These are phyloP conservation scores for Batkoa obscura DNA, from an alignment of 371 early-diverging fungal species.

Conservation along the genomic window DNA sequence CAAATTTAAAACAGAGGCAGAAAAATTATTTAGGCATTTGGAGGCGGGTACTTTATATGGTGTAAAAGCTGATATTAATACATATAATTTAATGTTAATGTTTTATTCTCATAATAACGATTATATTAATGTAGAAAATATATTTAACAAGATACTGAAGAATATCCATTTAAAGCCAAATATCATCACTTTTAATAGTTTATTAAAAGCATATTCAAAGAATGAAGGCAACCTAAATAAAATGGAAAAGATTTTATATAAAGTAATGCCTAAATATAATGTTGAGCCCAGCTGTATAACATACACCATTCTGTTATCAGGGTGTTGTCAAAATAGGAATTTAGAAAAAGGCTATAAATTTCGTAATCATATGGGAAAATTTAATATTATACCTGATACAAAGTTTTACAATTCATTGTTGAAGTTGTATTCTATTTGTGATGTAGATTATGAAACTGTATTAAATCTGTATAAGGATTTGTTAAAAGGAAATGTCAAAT, in stretches of 20 bases:
- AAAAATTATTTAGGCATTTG: not conserved
- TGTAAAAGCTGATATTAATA: not conserved
- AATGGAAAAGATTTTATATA: not conserved
- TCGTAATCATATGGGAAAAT: too few species aligned
- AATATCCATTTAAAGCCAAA: not conserved
- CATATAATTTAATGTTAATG: not conserved
- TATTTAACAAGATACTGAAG: not conserved
- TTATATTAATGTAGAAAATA: not conserved
- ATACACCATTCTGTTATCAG: not conserved
- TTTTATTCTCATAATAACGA: not conserved
- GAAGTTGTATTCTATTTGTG: too few species aligned
- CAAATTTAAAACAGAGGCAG: not conserved
- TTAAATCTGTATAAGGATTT: too few species aligned
- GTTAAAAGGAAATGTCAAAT: too few species aligned
- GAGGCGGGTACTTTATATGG: too few species aligned
- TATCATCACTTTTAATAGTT: not conserved
- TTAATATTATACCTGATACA: too few species aligned
- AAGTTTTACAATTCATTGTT: too few species aligned
- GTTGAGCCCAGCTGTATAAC: not conserved
- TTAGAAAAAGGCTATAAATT: too few species aligned
- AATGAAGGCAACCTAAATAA: not conserved
- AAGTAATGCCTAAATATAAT: not conserved
- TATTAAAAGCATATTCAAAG: not conserved
- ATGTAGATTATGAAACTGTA: too few species aligned
- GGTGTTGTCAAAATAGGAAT: not conserved